Conservation (phyloP, 306 rosid species). For the Vigna reflexopilosa region DNA sequence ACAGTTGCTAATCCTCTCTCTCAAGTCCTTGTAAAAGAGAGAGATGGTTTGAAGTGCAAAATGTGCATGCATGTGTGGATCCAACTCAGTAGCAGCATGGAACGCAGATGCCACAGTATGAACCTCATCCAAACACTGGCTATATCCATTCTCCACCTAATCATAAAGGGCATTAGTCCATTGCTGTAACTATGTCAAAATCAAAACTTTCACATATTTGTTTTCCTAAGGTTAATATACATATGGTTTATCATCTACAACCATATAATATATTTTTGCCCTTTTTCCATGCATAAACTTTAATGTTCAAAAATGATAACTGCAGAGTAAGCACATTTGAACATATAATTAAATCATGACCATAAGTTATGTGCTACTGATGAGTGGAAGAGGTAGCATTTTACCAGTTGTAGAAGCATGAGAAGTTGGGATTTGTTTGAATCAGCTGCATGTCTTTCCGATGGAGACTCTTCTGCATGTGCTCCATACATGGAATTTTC, state of each 20-base stretch:
- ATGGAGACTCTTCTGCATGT: slow-evolving; percentile 46
- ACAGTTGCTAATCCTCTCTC: slow-evolving; percentile 77
- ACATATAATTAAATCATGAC: background rate
- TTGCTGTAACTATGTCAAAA: slow-evolving; percentile 1
- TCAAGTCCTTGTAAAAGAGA: slow-evolving; percentile 64
- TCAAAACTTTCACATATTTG: slow-evolving; percentile 3
- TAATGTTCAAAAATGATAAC: background rate
- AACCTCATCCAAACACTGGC: slow-evolving; percentile 81
- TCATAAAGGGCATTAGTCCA: background rate
- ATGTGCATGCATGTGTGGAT: slow-evolving; percentile 74
- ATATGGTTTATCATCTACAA: too few species aligned
- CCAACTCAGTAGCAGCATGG: slow-evolving; percentile 82
- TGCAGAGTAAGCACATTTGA: background rate
- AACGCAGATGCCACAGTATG: slow-evolving; percentile 85
- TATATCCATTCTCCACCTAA: slow-evolving; percentile 82
- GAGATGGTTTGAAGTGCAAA: slow-evolving; percentile 73
- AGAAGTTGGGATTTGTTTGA: slow-evolving; percentile 74
- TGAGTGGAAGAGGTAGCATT: slow-evolving; percentile 12
- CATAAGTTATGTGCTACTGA: background rate
- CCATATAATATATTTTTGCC: too few species aligned
- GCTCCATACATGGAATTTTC: slow-evolving; percentile 44
- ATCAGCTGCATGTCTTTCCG: slow-evolving; percentile 52
- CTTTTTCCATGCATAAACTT: background rate
- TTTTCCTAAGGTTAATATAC: background rate
- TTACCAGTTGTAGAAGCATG: slow-evolving; percentile 78